Percentiles rank a stretch among this genome's conserved stretches.
These are phyloP conservation scores for Medicago truncatula DNA, from an alignment of 306 rosid genomes.

Conservation along the genomic window MtrunA17r5.0-ANR NC_053048.1:26997501-26998000, in stretches of 20 bases:
- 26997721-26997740: constrained; percentile 65
- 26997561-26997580: constrained; percentile 14
- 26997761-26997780: constrained; percentile 72
- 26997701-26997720: constrained; percentile 86
- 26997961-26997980: constrained; percentile 24
- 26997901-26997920: neutral
- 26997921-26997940: constrained; percentile 15
- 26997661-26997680: constrained; percentile 78
- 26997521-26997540: neutral
- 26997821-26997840: constrained; percentile 22
- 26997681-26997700: constrained; percentile 88
- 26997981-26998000: constrained; percentile 10
- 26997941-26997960: constrained; percentile 17
- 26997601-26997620: constrained; percentile 13
- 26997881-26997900: neutral
- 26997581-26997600: neutral
- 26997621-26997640: constrained; percentile 10
- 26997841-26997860: constrained; percentile 34
- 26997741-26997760: constrained; percentile 46
- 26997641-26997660: constrained; percentile 59
- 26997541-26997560: constrained; percentile 12
- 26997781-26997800: constrained; percentile 81
- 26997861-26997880: constrained; percentile 27
- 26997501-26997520: neutral
- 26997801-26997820: constrained; percentile 88